A percentile compares a stretch with the other conserved stretches of the same genome.
These are phyloP conservation scores for Trichosporon ovoides DNA, from an alignment of 1,284 basidiomycete genomes.

Conservation along the genomic window DNA sequence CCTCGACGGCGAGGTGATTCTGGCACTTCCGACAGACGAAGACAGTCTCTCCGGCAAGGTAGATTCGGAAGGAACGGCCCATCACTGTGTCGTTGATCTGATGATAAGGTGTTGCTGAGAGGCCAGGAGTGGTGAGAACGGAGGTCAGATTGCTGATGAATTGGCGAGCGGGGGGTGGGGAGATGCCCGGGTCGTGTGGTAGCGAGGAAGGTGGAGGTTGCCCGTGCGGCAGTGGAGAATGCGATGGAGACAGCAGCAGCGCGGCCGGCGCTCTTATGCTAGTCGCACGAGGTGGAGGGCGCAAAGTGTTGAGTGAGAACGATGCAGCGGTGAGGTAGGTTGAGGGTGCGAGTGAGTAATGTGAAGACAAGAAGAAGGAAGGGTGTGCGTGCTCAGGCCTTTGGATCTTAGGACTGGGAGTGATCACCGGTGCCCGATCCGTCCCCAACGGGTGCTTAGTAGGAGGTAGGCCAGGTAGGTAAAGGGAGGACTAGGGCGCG, in stretches of 20 bases:
- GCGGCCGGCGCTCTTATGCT: neutral
- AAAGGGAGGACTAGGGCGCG: too few species aligned
- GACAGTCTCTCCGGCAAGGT: slow-evolving; percentile 79
- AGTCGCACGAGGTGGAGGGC: neutral
- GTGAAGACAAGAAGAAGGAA: neutral
- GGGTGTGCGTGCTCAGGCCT: too few species aligned
- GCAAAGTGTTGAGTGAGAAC: neutral
- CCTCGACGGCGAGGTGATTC: slow-evolving; percentile 88
- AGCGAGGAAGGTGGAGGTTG: neutral
- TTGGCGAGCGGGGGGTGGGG: neutral
- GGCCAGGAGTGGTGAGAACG: neutral
- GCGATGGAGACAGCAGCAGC: neutral
- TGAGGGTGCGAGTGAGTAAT: neutral
- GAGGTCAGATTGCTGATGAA: neutral
- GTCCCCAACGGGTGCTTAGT: too few species aligned
- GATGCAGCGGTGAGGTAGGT: neutral
- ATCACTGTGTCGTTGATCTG: slow-evolving; percentile 19
- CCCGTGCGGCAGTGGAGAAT: slow-evolving; percentile 1
- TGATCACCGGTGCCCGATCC: too few species aligned
- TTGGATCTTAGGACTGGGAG: too few species aligned
- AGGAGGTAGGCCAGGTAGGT: too few species aligned
- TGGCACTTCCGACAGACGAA: slow-evolving; percentile 86
- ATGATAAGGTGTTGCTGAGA: neutral
- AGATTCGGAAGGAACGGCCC: slow-evolving; percentile 58
- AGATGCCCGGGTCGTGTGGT: neutral